These are phyloP conservation scores for Ophiostoma perfectum DNA, from an alignment of 2,329 filamentous ascomycete genomes.

Conservation along the genomic window DNA sequence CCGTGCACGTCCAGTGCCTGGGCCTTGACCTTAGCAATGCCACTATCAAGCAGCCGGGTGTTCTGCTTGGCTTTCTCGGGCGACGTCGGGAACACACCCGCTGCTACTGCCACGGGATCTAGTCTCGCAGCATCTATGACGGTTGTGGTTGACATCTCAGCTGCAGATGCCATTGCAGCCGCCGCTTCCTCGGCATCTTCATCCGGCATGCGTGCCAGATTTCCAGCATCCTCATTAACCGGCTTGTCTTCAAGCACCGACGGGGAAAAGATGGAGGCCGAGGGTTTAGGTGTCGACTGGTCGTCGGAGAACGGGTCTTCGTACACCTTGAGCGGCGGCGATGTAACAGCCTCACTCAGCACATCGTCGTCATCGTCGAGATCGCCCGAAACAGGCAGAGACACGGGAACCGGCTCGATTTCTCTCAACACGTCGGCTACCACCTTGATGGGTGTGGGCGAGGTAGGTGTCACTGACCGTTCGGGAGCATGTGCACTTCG, in stretches of 20 bases:
- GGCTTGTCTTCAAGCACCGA: constrained; percentile 54
- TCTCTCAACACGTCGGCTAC: not conserved
- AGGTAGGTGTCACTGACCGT: constrained; percentile 18
- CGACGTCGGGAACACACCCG: constrained; percentile 28
- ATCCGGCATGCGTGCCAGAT: constrained; percentile 29
- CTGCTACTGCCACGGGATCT: constrained; percentile 21
- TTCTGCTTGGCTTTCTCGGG: constrained; percentile 54
- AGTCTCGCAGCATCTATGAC: not conserved
- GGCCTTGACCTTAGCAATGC: constrained; percentile 65
- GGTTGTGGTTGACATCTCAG: constrained; percentile 7
- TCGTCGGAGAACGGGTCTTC: constrained; percentile 56
- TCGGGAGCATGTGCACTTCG: not conserved
- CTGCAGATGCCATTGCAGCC: constrained; percentile 19
- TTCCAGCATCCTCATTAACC: constrained; percentile 51
- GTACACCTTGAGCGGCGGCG: constrained; percentile 50
- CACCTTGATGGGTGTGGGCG: constrained; percentile 18
- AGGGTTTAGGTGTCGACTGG: constrained; percentile 43
- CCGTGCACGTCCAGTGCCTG: constrained; percentile 74
- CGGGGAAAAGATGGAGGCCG: constrained; percentile 41
- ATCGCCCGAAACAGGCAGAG: not conserved
- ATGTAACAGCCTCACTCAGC: constrained; percentile 29
- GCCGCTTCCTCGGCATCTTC: constrained; percentile 10
- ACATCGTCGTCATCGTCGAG: constrained; percentile 19
- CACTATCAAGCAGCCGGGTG: constrained; percentile 63
- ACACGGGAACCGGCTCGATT: not conserved